Evolutionary conservation across 768 basidiomycete species (phyloP).

Genomic region (Russula earlei): DNA sequence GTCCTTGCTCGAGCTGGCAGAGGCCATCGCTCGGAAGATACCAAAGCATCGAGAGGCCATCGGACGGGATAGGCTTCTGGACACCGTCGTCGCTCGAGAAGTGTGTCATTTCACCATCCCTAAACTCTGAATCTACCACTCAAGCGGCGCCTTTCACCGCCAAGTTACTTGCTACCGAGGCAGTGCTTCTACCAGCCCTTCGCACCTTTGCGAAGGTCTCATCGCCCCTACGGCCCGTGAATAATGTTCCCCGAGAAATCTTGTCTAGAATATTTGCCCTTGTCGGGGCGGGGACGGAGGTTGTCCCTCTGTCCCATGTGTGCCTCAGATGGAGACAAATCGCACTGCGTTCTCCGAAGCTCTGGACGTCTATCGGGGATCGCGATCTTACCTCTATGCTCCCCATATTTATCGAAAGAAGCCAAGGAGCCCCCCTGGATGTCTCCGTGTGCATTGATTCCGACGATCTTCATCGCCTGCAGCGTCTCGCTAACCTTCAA

Average conservation of each 20-base stretch:
- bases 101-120: slow-evolving; percentile 1
- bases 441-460: background rate
- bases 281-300: slow-evolving; percentile 2
- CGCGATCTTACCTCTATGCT: slow-evolving; percentile 1
- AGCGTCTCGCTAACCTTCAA: slow-evolving; percentile 4
- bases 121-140: background rate
- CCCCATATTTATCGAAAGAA: background rate
- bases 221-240: background rate
- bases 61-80: background rate
- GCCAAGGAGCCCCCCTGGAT: background rate
- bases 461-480: background rate
- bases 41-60: background rate
- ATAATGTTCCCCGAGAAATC: background rate
- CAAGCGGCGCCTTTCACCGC: background rate
- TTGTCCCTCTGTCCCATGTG: background rate
- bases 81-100: background rate
- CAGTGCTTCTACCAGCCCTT: slow-evolving; percentile 5
- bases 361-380: background rate
- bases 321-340: slow-evolving; percentile 3
- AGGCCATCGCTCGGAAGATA: slow-evolving; percentile 1
- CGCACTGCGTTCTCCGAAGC: background rate
- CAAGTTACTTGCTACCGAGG: slow-evolving; percentile 3
- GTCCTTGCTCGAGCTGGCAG: background rate
- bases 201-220: background rate
- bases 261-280: background rate